A percentile compares a stretch with the other conserved stretches of the same genome.
Evolutionary conservation across 495 filamentous ascomycete species (phyloP).

Genomic region (Neurospora africana): DNA sequence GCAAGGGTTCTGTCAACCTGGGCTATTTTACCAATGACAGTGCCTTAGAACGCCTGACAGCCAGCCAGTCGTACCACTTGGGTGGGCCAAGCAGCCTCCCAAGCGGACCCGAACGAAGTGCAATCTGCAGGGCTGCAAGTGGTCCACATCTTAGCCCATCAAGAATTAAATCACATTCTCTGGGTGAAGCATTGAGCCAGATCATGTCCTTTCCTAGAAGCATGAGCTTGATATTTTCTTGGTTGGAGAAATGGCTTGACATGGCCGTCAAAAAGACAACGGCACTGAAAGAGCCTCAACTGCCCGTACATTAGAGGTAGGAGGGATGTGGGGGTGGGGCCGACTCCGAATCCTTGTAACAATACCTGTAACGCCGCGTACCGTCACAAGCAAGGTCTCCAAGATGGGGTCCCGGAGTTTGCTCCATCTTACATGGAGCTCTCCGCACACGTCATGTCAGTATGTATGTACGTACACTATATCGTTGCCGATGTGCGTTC

Average conservation of each 20-base stretch:
- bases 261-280: background rate
- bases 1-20: background rate
- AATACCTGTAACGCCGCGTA: background rate
- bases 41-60: background rate
- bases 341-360: background rate
- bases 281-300: background rate
- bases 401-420: background rate
- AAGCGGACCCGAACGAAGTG: background rate
- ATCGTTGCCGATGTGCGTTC: background rate
- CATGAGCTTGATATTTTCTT: background rate
- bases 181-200: background rate
- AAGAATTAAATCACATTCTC: background rate
- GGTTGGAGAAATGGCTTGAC: background rate
- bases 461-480: background rate
- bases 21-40: background rate
- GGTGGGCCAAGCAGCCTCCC: background rate
- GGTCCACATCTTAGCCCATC: background rate
- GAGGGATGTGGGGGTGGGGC: background rate
- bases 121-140: background rate
- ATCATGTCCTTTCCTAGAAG: background rate
- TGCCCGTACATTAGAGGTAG: too few species aligned
- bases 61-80: background rate
- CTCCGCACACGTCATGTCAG: background rate
- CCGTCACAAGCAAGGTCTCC: background rate
- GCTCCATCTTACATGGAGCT: background rate